A percentile compares a stretch with the other conserved stretches of the same genome.
Evolutionary conservation across 2,329 filamentous ascomycete genomes (phyloP).

Genomic region (Paecilomyces dactylethromorphus): DNA sequence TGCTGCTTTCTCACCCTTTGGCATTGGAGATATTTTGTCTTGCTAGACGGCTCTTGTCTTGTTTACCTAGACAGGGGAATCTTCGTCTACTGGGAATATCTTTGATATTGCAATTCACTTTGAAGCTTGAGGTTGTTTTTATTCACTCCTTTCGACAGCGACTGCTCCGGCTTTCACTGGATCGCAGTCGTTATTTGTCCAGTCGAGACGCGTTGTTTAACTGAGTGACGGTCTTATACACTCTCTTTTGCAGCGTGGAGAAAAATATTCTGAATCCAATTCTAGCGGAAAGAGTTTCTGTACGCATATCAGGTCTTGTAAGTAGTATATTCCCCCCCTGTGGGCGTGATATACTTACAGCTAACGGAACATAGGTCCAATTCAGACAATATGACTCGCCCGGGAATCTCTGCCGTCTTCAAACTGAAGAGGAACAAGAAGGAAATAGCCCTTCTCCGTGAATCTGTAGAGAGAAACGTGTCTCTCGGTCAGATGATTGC

Average conservation of each 20-base stretch:
- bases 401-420: constrained; percentile 8
- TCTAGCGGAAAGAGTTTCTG: background rate
- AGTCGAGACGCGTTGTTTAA: background rate
- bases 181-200: background rate
- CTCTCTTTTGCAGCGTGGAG: background rate
- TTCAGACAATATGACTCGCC: background rate
- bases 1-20: background rate
- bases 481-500: constrained; percentile 2
- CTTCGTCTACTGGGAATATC: background rate
- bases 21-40: background rate
- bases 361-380: background rate
- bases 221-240: background rate
- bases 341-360: background rate
- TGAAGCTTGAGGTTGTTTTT: background rate
- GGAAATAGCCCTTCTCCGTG: constrained; percentile 4
- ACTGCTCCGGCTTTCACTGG: background rate
- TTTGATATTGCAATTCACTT: background rate
- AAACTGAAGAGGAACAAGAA: constrained; percentile 11
- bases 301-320: background rate
- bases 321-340: background rate
- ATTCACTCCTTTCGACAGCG: background rate
- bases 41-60: background rate
- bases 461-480: background rate
- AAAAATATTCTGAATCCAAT: background rate
- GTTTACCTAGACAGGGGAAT: background rate